These are phyloP conservation scores for Psilocybe sp. DNA, from an alignment of 768 basidiomycete species.

Conservation along the genomic window DNA sequence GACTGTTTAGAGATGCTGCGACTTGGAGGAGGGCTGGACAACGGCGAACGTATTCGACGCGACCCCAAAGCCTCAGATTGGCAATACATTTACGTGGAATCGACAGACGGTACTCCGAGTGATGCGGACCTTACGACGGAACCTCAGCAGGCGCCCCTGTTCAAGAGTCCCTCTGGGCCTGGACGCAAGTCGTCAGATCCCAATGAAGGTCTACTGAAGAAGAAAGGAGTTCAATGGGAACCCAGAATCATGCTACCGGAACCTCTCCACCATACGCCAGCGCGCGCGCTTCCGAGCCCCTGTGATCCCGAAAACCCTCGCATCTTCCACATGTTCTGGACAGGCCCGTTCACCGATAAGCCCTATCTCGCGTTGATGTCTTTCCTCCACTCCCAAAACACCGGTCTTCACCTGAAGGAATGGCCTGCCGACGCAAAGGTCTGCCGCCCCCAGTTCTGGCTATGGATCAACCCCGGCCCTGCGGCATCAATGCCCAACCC, in stretches of 20 bases:
- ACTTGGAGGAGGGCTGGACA: slow-evolving; percentile 81
- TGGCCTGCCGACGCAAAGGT: slow-evolving; percentile 40
- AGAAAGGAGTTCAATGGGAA: slow-evolving; percentile 61
- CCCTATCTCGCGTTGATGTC: slow-evolving; percentile 91
- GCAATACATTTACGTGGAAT: slow-evolving; percentile 79
- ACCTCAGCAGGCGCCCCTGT: slow-evolving; percentile 15
- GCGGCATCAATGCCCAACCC: slow-evolving; percentile 83
- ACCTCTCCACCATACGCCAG: slow-evolving; percentile 41
- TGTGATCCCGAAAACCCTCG: slow-evolving; percentile 80
- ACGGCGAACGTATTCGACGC: slow-evolving; percentile 66
- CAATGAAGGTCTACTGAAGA: slow-evolving; percentile 55
- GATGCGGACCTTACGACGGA: slow-evolving; percentile 10
- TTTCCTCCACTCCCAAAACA: slow-evolving; percentile 91
- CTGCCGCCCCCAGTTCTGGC: slow-evolving; percentile 90
- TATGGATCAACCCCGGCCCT: slow-evolving; percentile 96
- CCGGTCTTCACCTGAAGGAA: slow-evolving; percentile 64
- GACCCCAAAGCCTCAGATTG: slow-evolving; percentile 65
- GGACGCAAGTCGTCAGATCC: slow-evolving; percentile 34
- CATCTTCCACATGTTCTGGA: slow-evolving; percentile 96
- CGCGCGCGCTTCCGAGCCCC: slow-evolving; percentile 37
- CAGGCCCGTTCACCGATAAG: slow-evolving; percentile 94
- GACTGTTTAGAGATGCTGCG: slow-evolving; percentile 91
- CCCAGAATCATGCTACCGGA: slow-evolving; percentile 44
- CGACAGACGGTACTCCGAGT: slow-evolving; percentile 29
- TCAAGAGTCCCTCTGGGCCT: slow-evolving; percentile 8